These are phyloP conservation scores for Silene noctiflora DNA, from an alignment of 179 eudicot genomes.

Conservation along the genomic window DNA sequence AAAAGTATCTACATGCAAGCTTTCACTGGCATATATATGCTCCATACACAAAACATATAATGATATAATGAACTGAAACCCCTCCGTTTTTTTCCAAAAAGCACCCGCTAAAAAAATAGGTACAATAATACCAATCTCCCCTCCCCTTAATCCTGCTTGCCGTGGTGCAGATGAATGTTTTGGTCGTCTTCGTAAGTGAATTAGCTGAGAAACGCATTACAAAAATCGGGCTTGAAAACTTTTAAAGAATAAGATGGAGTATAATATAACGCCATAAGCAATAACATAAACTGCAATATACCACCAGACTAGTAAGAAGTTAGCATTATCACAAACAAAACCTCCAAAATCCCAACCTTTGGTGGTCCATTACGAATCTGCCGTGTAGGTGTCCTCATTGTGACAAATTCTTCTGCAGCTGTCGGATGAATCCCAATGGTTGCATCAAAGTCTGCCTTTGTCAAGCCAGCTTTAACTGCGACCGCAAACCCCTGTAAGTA, in stretches of 20 bases:
- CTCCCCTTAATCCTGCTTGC: not conserved
- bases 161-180: not conserved
- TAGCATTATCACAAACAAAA: constrained; percentile 6
- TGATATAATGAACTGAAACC: not conserved
- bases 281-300: constrained; percentile 8
- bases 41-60: not conserved
- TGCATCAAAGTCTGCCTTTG: constrained; percentile 85
- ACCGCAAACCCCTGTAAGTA: constrained; percentile 82
- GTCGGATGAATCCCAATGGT: constrained; percentile 97
- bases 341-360: constrained; percentile 49
- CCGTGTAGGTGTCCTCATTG: constrained; percentile 89
- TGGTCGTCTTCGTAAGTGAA: not conserved
- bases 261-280: not conserved
- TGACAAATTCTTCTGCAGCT: constrained; percentile 92
- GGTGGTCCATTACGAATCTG: constrained; percentile 60
- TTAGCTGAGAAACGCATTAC: not conserved
- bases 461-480: constrained; percentile 95
- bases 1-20: not conserved
- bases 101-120: not conserved
- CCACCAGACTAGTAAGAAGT: not conserved
- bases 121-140: not conserved
- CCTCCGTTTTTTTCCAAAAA: not conserved
- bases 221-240: not conserved
- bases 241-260: not conserved
- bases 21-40: not conserved